Evolutionary conservation across 2,329 filamentous ascomycete species (phyloP).

Genomic region (Thielaviopsis ethacetica): DNA sequence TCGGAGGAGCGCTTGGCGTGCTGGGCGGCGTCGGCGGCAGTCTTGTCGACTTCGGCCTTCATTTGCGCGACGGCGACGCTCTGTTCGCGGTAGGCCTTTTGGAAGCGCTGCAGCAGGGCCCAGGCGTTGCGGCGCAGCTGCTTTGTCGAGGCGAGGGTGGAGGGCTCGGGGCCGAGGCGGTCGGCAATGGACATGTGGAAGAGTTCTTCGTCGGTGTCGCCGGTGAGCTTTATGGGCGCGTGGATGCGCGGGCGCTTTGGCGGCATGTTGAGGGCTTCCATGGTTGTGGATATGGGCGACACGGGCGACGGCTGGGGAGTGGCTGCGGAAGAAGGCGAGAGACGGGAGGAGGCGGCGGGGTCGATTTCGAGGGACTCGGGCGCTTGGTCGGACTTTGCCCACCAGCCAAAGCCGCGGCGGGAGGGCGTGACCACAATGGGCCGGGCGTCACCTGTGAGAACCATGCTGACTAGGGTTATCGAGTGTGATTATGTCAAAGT

Average conservation of each 20-base stretch:
- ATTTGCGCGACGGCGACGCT: conserved; percentile 33
- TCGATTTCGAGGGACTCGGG: conserved; percentile 3
- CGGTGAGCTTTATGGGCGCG: not conserved
- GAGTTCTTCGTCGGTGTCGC: conserved; percentile 32
- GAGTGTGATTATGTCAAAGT: not conserved
- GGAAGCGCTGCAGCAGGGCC: conserved; percentile 38
- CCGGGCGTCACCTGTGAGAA: conserved; percentile 7
- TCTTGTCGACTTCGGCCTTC: conserved; percentile 34
- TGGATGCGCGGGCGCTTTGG: not conserved
- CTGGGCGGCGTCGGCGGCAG: conserved; percentile 40
- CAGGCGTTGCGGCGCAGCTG: conserved; percentile 27
- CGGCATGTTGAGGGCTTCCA: conserved; percentile 20
- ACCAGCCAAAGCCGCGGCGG: conserved; percentile 6
- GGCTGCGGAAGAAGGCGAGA: not conserved
- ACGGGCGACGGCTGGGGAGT: conserved; percentile 21
- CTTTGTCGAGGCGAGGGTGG: conserved; percentile 7
- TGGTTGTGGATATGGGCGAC: conserved; percentile 29
- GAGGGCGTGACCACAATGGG: conserved; percentile 7
- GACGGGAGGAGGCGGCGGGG: conserved; percentile 8
- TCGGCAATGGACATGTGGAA: conserved; percentile 37
- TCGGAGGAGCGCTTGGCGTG: conserved; percentile 33
- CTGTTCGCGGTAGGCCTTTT: conserved; percentile 40
- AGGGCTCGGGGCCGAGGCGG: conserved; percentile 24
- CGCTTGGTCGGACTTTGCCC: conserved; percentile 1
- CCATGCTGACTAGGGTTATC: conserved; percentile 1